Evolutionary conservation across 2,329 filamentous ascomycete genomes (phyloP), one percentile per base, ranked within the genome.

Genomic region (Fusarium incarnatum): DNA sequence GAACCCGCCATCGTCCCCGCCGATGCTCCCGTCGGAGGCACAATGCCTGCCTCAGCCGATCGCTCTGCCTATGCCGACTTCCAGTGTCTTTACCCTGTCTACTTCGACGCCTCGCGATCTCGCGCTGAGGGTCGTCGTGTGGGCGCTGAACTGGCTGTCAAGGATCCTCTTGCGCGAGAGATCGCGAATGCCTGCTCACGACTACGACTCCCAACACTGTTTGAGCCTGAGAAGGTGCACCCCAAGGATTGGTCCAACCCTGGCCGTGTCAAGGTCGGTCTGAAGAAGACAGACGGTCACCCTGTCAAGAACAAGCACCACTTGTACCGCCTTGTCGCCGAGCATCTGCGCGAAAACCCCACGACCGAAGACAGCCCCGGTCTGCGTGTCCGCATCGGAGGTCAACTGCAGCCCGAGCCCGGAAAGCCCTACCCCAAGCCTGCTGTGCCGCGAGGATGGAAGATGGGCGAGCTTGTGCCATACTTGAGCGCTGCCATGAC

Each of bases 201-300:
- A 47, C 86, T 97, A 64, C 88, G 91, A 30, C 83, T 94, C 37
- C 86, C 88, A 67, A 90, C 91, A 45, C 89, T 96, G 10, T 92
- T 98, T 79, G 96, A 99, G 83, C 93, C 94, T 2, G 92, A 92
- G 77, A 97, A 97, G 84, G 87, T 90, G 65, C 96, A 99, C 81
- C 96, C 96, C 9, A 95, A 96, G 82, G 96, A 99, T 84, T 99
- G 96, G 96, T 91, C 92, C 60, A 99, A 99, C 83, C 96, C 96
- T 15, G 96, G 96, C 6, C 87, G 96, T 63, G 93, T 98, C 68
- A 90, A 93, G 73, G 89, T 98, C 52, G 83, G 91, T 76, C 83
- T 98, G 79, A 82, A 79, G 70, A 74, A 64, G 63, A 71, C 69
- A 48, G 57, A 74, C 42, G 54, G 59, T 42, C 58, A 69, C 15